A percentile compares a stretch with the other conserved stretches of the same genome.
Conservation (phyloP, 2,329 filamentous ascomycete genomes). For the Aspergillus sp. region DNA sequence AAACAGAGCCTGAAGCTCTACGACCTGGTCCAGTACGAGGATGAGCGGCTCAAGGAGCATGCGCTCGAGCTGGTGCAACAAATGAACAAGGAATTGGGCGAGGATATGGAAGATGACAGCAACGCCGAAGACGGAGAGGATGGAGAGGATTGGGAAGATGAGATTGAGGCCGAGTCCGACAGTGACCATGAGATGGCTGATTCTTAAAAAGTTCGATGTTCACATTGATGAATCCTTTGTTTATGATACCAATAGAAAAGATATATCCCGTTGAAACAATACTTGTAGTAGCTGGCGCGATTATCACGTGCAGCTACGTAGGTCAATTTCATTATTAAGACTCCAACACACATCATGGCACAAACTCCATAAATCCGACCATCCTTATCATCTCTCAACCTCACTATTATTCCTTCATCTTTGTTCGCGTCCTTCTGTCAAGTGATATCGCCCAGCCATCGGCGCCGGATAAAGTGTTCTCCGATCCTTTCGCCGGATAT, state of each 20-base stretch:
- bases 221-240: background rate
- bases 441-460: constrained; percentile 8
- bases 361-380: too few relatives aligned
- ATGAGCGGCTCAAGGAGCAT: constrained; percentile 45
- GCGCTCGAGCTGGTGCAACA: constrained; percentile 44
- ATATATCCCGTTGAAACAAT: background rate
- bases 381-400: background rate
- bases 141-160: constrained; percentile 51
- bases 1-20: constrained; percentile 79
- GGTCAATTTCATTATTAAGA: background rate
- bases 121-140: constrained; percentile 57
- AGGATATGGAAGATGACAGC: constrained; percentile 54
- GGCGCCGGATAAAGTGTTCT: constrained; percentile 28
- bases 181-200: constrained; percentile 56
- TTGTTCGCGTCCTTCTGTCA: background rate
- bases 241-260: constrained; percentile 21
- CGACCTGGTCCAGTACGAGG: constrained; percentile 70
- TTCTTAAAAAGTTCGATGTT: constrained; percentile 36
- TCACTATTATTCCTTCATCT: background rate
- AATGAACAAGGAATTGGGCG: constrained; percentile 64
- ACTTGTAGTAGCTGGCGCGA: background rate
- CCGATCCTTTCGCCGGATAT: constrained; percentile 24
- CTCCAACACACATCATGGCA: too few relatives aligned
- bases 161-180: constrained; percentile 54
- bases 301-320: background rate